These are phyloP conservation scores for Rhynchosporium secalis DNA, from an alignment of 2,329 filamentous ascomycete species.

Conservation along the genomic window DNA sequence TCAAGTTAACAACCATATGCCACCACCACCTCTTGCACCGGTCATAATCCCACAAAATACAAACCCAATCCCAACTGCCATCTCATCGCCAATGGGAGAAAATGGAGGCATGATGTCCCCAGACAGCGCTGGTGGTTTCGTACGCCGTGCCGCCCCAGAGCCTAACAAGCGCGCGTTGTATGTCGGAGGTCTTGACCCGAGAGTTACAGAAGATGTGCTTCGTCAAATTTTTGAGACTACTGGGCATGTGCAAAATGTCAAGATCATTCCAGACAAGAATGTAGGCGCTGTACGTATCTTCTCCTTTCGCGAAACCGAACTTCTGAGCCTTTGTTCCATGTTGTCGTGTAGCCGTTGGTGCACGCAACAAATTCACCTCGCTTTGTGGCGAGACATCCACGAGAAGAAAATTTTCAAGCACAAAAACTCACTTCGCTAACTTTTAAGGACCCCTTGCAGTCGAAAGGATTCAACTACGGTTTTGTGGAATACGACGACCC, in stretches of 20 bases:
- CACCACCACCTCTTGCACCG: constrained; percentile 81
- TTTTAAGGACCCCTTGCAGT: constrained; percentile 48
- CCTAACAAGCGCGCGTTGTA: constrained; percentile 98
- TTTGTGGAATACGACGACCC: constrained; percentile 99
- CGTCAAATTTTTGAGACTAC: constrained; percentile 99
- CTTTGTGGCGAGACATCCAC: constrained; percentile 20
- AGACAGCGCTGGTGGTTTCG: constrained; percentile 75
- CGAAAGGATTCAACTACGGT: constrained; percentile 97
- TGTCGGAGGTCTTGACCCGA: constrained; percentile 89
- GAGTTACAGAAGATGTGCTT: constrained; percentile 93
- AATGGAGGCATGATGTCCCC: constrained; percentile 78
- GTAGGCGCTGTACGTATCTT: constrained; percentile 60
- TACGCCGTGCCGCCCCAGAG: constrained; percentile 89
- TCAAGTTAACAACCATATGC: constrained; percentile 77
- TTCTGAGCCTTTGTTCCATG: constrained; percentile 27
- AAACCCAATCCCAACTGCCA: constrained; percentile 90
- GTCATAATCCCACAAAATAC: constrained; percentile 91
- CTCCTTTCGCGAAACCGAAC: constrained; percentile 34
- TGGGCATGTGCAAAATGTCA: constrained; percentile 96
- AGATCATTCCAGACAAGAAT: constrained; percentile 99
- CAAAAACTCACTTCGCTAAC: constrained; percentile 6
- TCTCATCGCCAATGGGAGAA: constrained; percentile 78
- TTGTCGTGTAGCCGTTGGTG: constrained; percentile 25
- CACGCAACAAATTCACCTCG: constrained; percentile 29
- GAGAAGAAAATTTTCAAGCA: background rate